Evolutionary conservation across 768 basidiomycete genomes (phyloP).

Genomic region (Leucocoprinus birnbaumii): DNA sequence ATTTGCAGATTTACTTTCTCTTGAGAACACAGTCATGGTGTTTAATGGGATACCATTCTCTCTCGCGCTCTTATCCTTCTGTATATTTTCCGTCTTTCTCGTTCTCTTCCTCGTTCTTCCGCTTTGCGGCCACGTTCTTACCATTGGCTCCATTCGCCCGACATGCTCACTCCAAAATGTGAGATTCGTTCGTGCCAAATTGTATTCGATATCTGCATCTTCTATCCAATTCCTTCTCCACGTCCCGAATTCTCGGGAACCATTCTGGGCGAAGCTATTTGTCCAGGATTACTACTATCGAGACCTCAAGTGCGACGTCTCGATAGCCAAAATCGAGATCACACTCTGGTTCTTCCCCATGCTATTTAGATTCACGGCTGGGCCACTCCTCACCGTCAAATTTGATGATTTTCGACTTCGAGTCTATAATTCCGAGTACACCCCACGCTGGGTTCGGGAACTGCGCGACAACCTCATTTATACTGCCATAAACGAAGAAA

Average conservation of each 20-base stretch:
- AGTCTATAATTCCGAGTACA: not conserved
- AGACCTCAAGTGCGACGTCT: not conserved
- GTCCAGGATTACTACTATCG: not conserved
- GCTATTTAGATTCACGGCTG: constrained; percentile 2
- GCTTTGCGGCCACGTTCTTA: not conserved
- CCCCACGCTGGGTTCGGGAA: not conserved
- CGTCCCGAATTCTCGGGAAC: not conserved
- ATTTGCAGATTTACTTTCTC: no score
- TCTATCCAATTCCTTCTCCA: not conserved
- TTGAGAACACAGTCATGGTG: not conserved
- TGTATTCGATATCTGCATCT: not conserved
- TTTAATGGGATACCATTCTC: not conserved
- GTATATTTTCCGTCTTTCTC: not conserved
- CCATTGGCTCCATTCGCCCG: not conserved
- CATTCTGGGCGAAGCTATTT: not conserved
- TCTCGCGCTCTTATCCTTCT: not conserved
- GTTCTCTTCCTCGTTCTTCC: not conserved
- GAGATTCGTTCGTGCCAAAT: not conserved
- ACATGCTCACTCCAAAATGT: not conserved
- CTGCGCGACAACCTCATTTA: not conserved
- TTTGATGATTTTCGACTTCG: not conserved
- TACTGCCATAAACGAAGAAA: not conserved
- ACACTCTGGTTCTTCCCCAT: constrained; percentile 2
- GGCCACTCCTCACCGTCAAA: not conserved
- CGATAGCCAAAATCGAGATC: not conserved